phyloP scores from a whole-genome alignment of 2,329 filamentous ascomycete genomes.

The Laburnicola sp. region DNA sequence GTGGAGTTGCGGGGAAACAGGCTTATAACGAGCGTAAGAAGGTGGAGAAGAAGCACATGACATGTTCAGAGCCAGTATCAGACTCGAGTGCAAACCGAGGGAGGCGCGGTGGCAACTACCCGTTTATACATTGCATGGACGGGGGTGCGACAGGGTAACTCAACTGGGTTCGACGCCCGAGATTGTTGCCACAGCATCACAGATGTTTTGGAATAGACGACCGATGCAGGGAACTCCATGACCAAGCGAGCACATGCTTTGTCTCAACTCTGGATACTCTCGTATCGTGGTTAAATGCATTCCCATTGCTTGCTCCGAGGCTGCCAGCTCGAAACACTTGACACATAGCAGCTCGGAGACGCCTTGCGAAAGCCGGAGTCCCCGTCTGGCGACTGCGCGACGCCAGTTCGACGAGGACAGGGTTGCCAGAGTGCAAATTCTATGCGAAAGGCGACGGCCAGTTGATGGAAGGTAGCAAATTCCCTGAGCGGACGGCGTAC shows the following conservation, averaged over 20 bases:
- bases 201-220: conserved; percentile 15
- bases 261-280: neutral
- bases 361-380: conserved; percentile 6
- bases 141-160: conserved; percentile 24
- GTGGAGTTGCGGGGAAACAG: conserved; percentile 35
- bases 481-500: neutral
- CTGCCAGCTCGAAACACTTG: conserved; percentile 6
- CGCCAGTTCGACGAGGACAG: neutral
- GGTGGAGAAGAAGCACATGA: conserved; percentile 33
- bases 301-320: conserved; percentile 9
- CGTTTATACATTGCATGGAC: conserved; percentile 17
- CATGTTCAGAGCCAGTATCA: conserved; percentile 11
- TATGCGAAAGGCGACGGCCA: neutral
- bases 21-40: conserved; percentile 18
- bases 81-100: conserved; percentile 10
- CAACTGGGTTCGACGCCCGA: conserved; percentile 36
- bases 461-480: neutral
- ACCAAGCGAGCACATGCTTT: conserved; percentile 22
- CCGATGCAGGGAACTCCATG: conserved; percentile 14
- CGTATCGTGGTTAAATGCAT: conserved; percentile 13
- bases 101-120: conserved; percentile 31
- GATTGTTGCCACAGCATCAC: conserved; percentile 36
- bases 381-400: conserved; percentile 8
- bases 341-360: neutral
- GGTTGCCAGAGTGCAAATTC: neutral